Evolutionary conservation across 148 eudicot species (phyloP), one percentile per base, ranked within the genome.

Genomic region (Talinum fruticosum): DNA sequence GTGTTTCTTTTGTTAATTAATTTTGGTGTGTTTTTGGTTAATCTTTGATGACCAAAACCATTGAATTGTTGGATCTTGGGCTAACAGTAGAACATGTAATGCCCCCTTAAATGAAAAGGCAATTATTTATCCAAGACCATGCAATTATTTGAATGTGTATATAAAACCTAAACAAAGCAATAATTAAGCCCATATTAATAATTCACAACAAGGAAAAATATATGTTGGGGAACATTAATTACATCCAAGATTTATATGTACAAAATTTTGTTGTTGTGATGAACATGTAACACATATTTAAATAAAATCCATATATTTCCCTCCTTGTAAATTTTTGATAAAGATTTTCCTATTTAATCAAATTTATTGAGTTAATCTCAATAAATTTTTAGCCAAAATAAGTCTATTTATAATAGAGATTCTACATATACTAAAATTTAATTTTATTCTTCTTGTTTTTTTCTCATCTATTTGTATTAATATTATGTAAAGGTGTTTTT

Each of bases 31-130:
- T 78, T 2, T 69, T 70, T 81, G 72, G 51, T 32, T 75, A 54
- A 64, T 71, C 33, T 76, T 81, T 70, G 34, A 28, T 64, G 67
- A 71, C 54, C 65, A 72, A 38, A 71, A 76, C 30, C 76, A 76
- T 16, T 71, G 38, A 69, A 64, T 45, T 76, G 83, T 81, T 81
- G 83, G 76, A 76, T 81, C 68, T 64, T 71, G 76, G 35, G 79
- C 76, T 72, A 71, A 71, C 83, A 81, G 41, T 76, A 49, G 67
- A 81, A 81, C 83, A 76, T 81, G 83, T 79, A 72, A 23, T 81
- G 83, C 76, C 79, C 76, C 76, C 71, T 47, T 51, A 71, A 5
- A 49, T 81, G 21, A 19, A 61, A 61, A 44, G 69, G 30, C 47
- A 51, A 62, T 74, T 75, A 67, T 38, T 62, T 44, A 32, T 70